Evolutionary conservation across 352 stramenopile genomes (phyloP).

Genomic region (Peronospora belbahrii): DNA sequence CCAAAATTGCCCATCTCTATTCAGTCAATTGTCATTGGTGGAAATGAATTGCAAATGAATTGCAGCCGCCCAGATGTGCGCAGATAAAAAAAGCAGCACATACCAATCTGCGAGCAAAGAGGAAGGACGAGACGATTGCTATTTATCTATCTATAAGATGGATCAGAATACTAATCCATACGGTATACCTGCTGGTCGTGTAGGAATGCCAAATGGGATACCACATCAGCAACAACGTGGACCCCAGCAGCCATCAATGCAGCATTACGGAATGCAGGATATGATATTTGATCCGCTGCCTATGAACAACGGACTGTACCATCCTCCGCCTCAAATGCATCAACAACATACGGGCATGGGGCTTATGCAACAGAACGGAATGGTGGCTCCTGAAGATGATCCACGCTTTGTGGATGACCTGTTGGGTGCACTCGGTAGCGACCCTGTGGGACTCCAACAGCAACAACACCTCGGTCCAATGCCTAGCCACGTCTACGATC

Average conservation of each 20-base stretch:
- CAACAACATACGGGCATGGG: conserved; percentile 39
- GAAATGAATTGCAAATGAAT: conserved; percentile 21
- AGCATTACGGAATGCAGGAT: conserved; percentile 62
- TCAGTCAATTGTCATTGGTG: conserved; percentile 7
- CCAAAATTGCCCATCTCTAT: conserved; percentile 4
- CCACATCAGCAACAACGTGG: conserved; percentile 24
- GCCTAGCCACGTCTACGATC: conserved; percentile 50
- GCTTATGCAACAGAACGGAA: conserved; percentile 40
- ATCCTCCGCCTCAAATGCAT: conserved; percentile 26
- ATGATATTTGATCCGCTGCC: conserved; percentile 71
- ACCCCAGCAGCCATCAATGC: conserved; percentile 21
- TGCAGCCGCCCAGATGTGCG: conserved; percentile 4
- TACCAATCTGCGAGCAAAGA: conserved; percentile 26
- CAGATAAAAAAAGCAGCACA: conserved; percentile 14
- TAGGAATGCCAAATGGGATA: conserved; percentile 38
- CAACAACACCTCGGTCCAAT: conserved; percentile 44
- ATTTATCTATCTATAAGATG: conserved; percentile 24
- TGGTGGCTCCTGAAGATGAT: conserved; percentile 56
- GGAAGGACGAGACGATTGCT: conserved; percentile 14
- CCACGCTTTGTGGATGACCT: conserved; percentile 66
- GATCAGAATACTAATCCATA: conserved; percentile 55
- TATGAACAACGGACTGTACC: conserved; percentile 56
- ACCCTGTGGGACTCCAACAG: conserved; percentile 49
- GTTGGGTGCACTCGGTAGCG: conserved; percentile 45
- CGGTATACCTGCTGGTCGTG: conserved; percentile 37